These are phyloP conservation scores for Jackrogersella minutella DNA, from an alignment of 495 filamentous ascomycete genomes.

Conservation along the genomic window DNA sequence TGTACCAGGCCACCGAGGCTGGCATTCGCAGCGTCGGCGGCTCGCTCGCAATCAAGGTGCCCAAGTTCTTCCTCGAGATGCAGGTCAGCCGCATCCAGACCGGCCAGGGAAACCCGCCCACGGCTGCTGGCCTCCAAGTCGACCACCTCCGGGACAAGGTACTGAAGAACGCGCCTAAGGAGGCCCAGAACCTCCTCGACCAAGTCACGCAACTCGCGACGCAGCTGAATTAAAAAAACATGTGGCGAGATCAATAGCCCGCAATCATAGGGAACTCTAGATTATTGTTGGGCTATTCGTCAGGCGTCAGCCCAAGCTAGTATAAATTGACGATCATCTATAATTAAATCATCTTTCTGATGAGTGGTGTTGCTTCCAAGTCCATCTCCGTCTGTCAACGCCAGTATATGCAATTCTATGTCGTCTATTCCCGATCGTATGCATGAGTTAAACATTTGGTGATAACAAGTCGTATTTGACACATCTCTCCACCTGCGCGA, in stretches of 20 bases:
- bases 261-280: not conserved
- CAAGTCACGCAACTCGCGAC: conserved; percentile 50
- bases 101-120: conserved; percentile 56
- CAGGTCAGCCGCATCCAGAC: conserved; percentile 60
- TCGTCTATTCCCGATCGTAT: conserved; percentile 19
- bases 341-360: conserved; percentile 9
- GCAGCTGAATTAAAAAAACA: conserved; percentile 38
- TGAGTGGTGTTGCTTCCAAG: conserved; percentile 16
- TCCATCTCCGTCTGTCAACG: conserved; percentile 13
- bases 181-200: conserved; percentile 48
- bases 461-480: conserved; percentile 85
- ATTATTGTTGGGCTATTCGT: not conserved
- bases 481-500: conserved; percentile 69
- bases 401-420: conserved; percentile 26
- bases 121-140: conserved; percentile 52
- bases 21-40: conserved; percentile 56
- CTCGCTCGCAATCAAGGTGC: conserved; percentile 55
- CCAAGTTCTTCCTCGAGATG: conserved; percentile 60
- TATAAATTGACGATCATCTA: conserved; percentile 16
- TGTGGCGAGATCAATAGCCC: not conserved
- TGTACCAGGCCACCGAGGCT: conserved; percentile 59
- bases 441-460: conserved; percentile 71
- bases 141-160: conserved; percentile 59
- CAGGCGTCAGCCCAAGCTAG: conserved; percentile 3
- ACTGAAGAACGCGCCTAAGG: conserved; percentile 53